These are phyloP conservation scores for Populus ilicifolia DNA, from an alignment of 345 rosid species.

Conservation along the genomic window DNA sequence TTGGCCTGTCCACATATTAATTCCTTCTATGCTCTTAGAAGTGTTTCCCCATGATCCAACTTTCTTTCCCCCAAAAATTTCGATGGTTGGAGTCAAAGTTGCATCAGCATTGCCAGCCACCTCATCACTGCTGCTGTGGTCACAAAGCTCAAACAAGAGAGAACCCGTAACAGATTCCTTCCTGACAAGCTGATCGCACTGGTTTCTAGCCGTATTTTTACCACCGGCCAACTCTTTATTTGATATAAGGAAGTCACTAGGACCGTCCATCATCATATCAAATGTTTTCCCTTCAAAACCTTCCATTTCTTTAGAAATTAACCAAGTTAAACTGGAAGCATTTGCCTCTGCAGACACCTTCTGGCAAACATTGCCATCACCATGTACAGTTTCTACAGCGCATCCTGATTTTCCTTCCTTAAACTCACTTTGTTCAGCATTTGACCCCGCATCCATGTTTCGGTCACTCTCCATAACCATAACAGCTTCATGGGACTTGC, in stretches of 20 bases:
- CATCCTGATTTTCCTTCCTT: neutral
- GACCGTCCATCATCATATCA: neutral
- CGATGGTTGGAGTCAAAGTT: constrained; percentile 8
- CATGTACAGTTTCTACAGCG: neutral
- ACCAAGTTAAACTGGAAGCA: neutral
- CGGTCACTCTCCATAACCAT: neutral
- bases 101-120: neutral
- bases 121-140: constrained; percentile 1
- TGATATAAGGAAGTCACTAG: neutral
- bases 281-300: neutral
- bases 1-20: neutral
- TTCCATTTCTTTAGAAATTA: neutral
- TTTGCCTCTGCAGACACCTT: neutral
- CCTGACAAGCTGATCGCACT: neutral
- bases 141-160: constrained; percentile 6
- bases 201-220: neutral
- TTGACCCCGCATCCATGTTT: constrained; percentile 2
- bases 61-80: constrained; percentile 1
- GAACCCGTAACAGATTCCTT: neutral
- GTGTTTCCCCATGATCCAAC: neutral
- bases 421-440: constrained; percentile 3
- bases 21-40: neutral
- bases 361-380: neutral
- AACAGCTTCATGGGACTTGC: neutral
- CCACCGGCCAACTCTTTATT: neutral